Evolutionary conservation across 106 monocot species (phyloP), one percentile per base, ranked within the genome.

Genomic region (Apostasia ramifera): DNA sequence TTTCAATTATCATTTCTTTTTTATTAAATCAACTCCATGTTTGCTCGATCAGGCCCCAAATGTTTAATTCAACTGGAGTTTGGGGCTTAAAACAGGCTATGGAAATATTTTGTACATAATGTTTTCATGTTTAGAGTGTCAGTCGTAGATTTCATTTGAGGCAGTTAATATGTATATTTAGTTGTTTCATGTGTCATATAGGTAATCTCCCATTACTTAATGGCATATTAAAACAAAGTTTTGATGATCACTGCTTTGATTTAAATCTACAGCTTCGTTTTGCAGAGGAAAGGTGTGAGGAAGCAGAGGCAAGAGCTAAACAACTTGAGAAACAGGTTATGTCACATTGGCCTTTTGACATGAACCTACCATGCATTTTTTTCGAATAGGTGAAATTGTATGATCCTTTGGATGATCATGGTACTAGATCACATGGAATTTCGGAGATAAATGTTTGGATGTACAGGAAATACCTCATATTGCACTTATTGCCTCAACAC

Each of bases 221-320:
- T 49, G 14, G 57, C 9, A 42, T 69, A 1, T 40, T 66, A 42
- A 61, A 72, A 61, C 42, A 64, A n/a, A 73, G 47, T 73, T 75
- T 51, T 45, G 57, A 57, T 40, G 44, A 67, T 79, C n/a, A 58
- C 26, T 26, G 26, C 26, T 26, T 26, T 26, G 26, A 26, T 26
- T 26, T 26, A 26, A 26, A 26, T 26, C 26, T 26, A 26, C 78
- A 82, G 88, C 66, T 83, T 85, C 82, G 56, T 15, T 71, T 77
- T 80, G 73, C 74, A 75, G 89, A 89, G 63, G 82, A 82, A 77
- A 82, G 67, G 56, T 78, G 8, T 66, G 77, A 74, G 38, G 82
- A 80, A 77, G 79, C 58, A 54, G 80, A 85, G 51, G 42, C 65
- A 44, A 82, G 77, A 66, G 53, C 71, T 26, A 47, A 53, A 65